Conservation (phyloP, 352 stramenopile species). For the Globisporangium alternatum region DNA sequence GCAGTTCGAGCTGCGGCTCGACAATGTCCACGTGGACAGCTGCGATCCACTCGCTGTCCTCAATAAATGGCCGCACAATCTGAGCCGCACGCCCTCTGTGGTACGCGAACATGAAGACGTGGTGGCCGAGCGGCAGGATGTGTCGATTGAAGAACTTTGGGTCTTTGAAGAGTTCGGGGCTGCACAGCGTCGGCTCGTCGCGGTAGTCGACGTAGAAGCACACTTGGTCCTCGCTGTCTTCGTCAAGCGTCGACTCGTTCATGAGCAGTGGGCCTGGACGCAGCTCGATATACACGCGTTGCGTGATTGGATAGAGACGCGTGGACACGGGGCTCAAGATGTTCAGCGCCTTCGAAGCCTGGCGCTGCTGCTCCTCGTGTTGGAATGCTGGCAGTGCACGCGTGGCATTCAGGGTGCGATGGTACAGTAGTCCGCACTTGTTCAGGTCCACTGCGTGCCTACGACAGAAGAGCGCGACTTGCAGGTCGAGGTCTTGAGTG, state of each 20-base stretch:
- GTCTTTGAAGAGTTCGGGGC: slow-evolving; percentile 26
- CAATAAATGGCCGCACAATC: not conserved
- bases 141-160: slow-evolving; percentile 32
- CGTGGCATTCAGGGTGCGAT: slow-evolving; percentile 20
- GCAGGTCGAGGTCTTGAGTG: slow-evolving; percentile 30
- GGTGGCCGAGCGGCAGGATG: slow-evolving; percentile 24
- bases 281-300: slow-evolving; percentile 48
- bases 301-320: slow-evolving; percentile 30
- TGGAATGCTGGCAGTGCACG: slow-evolving; percentile 19
- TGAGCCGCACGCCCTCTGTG: not conserved
- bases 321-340: slow-evolving; percentile 27
- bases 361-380: not conserved
- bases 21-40: slow-evolving; percentile 41
- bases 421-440: slow-evolving; percentile 35
- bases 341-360: slow-evolving; percentile 12
- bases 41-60: slow-evolving; percentile 26
- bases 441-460: slow-evolving; percentile 19
- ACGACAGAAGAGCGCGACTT: slow-evolving; percentile 39
- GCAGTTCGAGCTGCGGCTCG: slow-evolving; percentile 28
- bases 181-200: slow-evolving; percentile 23
- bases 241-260: not conserved
- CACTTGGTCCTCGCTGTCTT: slow-evolving; percentile 23
- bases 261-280: slow-evolving; percentile 21
- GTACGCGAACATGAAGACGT: slow-evolving; percentile 39
- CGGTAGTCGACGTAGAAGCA: slow-evolving; percentile 38